Base-by-base conservation (phyloP, 2,329 filamentous ascomycete genomes). In the Ophiostoma fasciatum region DNA sequence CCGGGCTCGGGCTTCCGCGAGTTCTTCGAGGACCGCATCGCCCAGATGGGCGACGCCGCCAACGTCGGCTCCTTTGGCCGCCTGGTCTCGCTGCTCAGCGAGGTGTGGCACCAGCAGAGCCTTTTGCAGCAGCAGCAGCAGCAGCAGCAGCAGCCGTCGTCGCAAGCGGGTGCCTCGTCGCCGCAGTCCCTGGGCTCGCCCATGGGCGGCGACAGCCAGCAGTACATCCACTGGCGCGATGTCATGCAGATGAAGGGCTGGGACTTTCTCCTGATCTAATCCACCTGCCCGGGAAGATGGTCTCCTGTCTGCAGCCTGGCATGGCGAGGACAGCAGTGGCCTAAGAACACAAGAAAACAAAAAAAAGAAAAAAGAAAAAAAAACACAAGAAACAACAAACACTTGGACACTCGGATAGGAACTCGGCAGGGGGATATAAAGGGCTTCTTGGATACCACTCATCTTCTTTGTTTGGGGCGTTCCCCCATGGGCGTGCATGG, bases 161-260 rank as follows among this genome's bases (percentile, higher is more conserved):
- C n/a, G 13, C 13, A 12, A 12, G 17, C 34, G 41, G 50, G 54
- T 9, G 51, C 48, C 42, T 55, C 53, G 51, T 53, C 53, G 42
- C 49, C 47, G 7, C 50, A 52, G 35, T 51, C 52, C 31, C 55
- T 56, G 15, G 51, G 55, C 15, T 56, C 57, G 27, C 48, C 51
- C 48, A 28, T 55, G 45, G 51, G 55, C 48, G 51, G 55, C 48
- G 57, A 38, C 33, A 39, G 35, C 33, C 46, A 61, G 58, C 76
- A 74, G 53, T 78, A 79, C 62, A 73, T 93, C 59, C 85, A 87
- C 75, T 96, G 88, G 88, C 71, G 88, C 62, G 82, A 93, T 61
- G 74, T 88, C 54, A 94, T 94, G 85, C 74, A 74, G 61, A 74
- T 78, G 62, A 90, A 88, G 63, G 75, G 75, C 48, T 94, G 84